phyloP scores from a whole-genome alignment of 2,329 filamentous ascomycete species.

The Fusarium sp. region DNA sequence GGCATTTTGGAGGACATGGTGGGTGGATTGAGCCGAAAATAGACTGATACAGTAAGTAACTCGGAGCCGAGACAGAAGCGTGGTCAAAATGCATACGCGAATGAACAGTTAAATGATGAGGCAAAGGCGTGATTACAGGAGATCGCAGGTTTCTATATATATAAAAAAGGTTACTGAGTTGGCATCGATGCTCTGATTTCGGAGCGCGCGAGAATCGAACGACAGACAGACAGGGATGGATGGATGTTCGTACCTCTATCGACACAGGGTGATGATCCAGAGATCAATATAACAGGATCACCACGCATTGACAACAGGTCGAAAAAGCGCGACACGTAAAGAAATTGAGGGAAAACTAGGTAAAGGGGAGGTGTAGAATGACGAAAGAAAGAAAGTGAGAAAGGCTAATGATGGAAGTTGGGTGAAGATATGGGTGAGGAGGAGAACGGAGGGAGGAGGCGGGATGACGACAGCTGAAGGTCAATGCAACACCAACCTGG shows the following conservation, averaged over 20 bases:
- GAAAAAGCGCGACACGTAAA: background rate
- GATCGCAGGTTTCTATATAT: constrained; percentile 8
- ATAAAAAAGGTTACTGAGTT: constrained; percentile 3
- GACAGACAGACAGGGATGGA: constrained; percentile 32
- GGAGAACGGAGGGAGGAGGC: constrained; percentile 16
- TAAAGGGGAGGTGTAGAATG: constrained; percentile 4
- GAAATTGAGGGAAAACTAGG: background rate
- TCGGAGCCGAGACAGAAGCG: background rate
- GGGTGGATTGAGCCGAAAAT: background rate
- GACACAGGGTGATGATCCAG: constrained; percentile 7
- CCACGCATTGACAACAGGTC: background rate
- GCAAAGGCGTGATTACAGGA: background rate
- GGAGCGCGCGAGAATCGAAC: constrained; percentile 34
- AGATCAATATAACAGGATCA: constrained; percentile 5
- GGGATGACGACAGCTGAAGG: constrained; percentile 22
- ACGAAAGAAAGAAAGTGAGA: background rate
- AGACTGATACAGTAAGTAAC: constrained; percentile 10
- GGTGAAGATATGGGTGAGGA: background rate
- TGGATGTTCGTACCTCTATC: constrained; percentile 20
- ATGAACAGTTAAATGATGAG: background rate
- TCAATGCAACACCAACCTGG: constrained; percentile 20
- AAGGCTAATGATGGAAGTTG: constrained; percentile 8
- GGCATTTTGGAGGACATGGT: constrained; percentile 46
- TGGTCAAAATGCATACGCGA: background rate
- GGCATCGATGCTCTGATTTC: constrained; percentile 18